phyloP scores from a whole-genome alignment of 139 green algal genomes.

The Eudorina sp. region DNA sequence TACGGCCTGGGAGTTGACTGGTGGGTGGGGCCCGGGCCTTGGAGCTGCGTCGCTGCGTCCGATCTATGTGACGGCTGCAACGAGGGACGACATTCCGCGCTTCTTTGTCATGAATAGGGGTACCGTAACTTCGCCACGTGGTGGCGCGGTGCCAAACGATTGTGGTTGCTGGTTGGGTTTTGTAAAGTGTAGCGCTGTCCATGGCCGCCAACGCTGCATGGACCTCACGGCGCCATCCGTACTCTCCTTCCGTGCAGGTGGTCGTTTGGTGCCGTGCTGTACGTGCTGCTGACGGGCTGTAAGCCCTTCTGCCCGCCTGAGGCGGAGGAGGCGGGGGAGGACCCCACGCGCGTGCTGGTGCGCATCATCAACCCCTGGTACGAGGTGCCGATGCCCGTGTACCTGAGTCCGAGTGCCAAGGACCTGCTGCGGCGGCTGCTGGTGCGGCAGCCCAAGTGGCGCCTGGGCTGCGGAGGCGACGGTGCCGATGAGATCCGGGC shows the following conservation, averaged over 20 bases:
- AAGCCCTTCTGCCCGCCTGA: constrained; percentile 43
- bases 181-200: too few relatives aligned
- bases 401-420: constrained; percentile 1
- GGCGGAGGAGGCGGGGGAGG: constrained; percentile 45
- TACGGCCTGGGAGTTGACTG: constrained; percentile 44
- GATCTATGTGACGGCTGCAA: too few relatives aligned
- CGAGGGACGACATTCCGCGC: too few relatives aligned
- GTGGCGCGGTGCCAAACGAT: too few relatives aligned
- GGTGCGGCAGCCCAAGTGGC: constrained; percentile 42
- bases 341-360: constrained; percentile 20
- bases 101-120: too few relatives aligned
- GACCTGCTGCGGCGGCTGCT: constrained; percentile 41
- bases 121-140: too few relatives aligned
- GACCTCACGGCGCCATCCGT: too few relatives aligned
- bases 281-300: constrained; percentile 38
- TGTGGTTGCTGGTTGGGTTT: too few relatives aligned
- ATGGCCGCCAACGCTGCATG: too few relatives aligned
- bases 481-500: constrained; percentile 25
- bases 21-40: too few relatives aligned
- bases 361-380: constrained; percentile 43
- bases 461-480: constrained; percentile 20
- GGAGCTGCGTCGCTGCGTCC: too few relatives aligned
- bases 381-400: constrained; percentile 24
- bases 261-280: constrained; percentile 17
- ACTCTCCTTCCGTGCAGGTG: background rate